phyloP scores from a whole-genome alignment of 805 yeast species.

The Wickerhamomyces mucosus region DNA sequence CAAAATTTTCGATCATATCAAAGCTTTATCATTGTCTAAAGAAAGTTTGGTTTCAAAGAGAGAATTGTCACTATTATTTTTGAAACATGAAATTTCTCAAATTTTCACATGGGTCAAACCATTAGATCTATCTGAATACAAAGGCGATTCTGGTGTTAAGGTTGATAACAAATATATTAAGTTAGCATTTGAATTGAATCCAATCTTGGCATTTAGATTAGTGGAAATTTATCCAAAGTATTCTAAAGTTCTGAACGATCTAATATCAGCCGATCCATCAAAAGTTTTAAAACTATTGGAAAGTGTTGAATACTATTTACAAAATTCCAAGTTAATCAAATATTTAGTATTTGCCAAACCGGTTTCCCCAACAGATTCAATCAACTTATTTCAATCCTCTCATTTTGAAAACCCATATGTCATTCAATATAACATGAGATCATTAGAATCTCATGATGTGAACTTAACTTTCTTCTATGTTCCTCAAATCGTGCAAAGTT shows the following conservation, averaged over 20 bases:
- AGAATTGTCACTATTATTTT: constrained; percentile 46
- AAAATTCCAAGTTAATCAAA: constrained; percentile 10
- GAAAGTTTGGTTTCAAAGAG: constrained; percentile 33
- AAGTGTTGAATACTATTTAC: constrained; percentile 46
- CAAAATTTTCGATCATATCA: constrained; percentile 30
- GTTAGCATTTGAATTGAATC: constrained; percentile 56
- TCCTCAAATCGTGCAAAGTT: constrained; percentile 92
- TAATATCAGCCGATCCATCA: constrained; percentile 50
- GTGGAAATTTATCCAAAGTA: constrained; percentile 45
- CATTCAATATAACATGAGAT: constrained; percentile 82
- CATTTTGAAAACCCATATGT: constrained; percentile 50
- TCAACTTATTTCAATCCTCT: constrained; percentile 73
- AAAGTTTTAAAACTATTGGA: constrained; percentile 45
- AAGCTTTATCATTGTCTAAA: constrained; percentile 8
- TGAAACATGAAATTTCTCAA: constrained; percentile 67
- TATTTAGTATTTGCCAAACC: constrained; percentile 30
- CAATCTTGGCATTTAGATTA: constrained; percentile 63
- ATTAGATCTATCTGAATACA: constrained; percentile 18
- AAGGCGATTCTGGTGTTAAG: constrained; percentile 25
- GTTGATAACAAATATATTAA: constrained; percentile 29
- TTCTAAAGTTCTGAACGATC: constrained; percentile 27
- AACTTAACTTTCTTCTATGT: constrained; percentile 90
- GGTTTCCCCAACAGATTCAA: constrained; percentile 74
- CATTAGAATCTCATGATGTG: constrained; percentile 80
- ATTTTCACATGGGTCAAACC: constrained; percentile 69